phyloP scores from a whole-genome alignment of 2,329 filamentous ascomycete genomes.

The Akanthomyces uredinophilus region DNA sequence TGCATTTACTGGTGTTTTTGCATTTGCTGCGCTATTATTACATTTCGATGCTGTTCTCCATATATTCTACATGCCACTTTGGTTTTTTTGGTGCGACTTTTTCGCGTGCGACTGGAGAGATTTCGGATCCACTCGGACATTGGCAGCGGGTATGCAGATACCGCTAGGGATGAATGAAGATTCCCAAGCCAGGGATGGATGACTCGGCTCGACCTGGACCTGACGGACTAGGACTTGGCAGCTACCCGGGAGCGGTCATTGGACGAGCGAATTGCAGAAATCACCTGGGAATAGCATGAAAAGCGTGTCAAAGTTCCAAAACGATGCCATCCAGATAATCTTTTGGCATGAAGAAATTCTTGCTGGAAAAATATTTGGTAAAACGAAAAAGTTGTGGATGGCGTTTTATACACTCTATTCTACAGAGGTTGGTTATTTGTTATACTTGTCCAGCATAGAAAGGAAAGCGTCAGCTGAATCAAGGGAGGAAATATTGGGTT shows the following conservation, averaged over 20 bases:
- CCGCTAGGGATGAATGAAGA: not conserved
- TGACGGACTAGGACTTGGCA: not conserved
- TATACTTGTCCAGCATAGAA: constrained; percentile 1
- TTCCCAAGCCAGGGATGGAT: not conserved
- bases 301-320: not conserved
- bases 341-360: not conserved
- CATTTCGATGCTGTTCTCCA: constrained; percentile 4
- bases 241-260: not conserved
- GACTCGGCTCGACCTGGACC: not conserved
- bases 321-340: not conserved
- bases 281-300: not conserved
- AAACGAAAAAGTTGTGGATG: not conserved
- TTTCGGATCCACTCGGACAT: not conserved
- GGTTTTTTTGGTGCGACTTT: constrained; percentile 12
- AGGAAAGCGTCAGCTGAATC: constrained; percentile 6
- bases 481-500: not conserved
- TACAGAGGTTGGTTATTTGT: not conserved
- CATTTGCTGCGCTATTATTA: constrained; percentile 17
- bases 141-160: not conserved
- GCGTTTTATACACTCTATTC: not conserved
- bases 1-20: constrained; percentile 17
- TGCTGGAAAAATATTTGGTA: not conserved
- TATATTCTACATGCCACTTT: constrained; percentile 4
- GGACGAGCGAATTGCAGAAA: not conserved
- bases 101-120: not conserved